Base-by-base conservation (phyloP, 2,329 filamentous ascomycete species). In the Lithohypha guttulata region DNA sequence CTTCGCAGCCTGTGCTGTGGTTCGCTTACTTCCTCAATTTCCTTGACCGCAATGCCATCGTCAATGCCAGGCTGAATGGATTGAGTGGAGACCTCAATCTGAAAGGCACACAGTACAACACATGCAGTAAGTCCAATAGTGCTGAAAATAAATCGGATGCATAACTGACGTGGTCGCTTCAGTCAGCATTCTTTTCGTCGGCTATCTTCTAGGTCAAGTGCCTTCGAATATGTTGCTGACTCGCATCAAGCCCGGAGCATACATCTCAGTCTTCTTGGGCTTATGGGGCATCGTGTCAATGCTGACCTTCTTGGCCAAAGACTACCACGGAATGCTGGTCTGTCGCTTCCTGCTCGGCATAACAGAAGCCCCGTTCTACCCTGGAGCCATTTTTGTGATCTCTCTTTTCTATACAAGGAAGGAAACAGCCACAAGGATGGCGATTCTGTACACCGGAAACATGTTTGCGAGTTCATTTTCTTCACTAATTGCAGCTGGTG, bases 321-420 rank as follows among this genome's bases (percentile, higher is more conserved):
- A 21, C 10, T 34, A 34, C 22, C 15, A 20, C 9, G 31, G 31
- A 21, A 15, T 34, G 13, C 14, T 15, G 31, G 53, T 57, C 1
- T 55, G 59, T 19, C 53, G 64, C 2, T 64, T 66, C 40, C 56
- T 67, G 41, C 58, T 66, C 7, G 64, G 64, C 8, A 55, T 57
- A 3, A 59, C 62, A 14, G 64, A 67, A 45, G 58, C 55, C 5
- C 15, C 15, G 7, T 26, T 26, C 1, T 62, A 59, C 38, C 60
- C 60, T 6, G 63, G 61, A 15, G 55, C 64, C 27, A 51, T 56
- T 22, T 34, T 20, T 11, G 6, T 34, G 6, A n/a, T 34, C 8
- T 34, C 31, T n/a, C n/a, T 18, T 13, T 34, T 18, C 9, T 84
- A 84, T 51, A 83, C 77, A 0, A 69, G 79, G 30, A 74, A 75